Evolutionary conservation across 2,329 filamentous ascomycete species (phyloP).

Genomic region (Fusarium sp.): DNA sequence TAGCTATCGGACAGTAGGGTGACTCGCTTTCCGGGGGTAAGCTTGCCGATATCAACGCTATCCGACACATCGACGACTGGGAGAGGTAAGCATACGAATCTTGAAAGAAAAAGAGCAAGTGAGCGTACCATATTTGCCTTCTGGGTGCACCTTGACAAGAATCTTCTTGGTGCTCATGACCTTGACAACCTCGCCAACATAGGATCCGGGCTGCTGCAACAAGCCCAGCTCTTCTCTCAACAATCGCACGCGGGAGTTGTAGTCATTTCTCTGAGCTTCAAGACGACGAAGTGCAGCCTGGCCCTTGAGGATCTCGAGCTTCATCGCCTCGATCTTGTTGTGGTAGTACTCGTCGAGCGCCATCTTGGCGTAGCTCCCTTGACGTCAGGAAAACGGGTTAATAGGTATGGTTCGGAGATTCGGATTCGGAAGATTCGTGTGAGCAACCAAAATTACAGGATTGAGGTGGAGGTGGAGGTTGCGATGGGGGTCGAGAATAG

Average conservation of each 20-base stretch:
- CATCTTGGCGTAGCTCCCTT: constrained; percentile 69
- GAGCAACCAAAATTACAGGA: constrained; percentile 7
- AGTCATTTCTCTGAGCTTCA: constrained; percentile 98
- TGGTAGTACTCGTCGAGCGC: constrained; percentile 99
- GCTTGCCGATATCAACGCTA: constrained; percentile 91
- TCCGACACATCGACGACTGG: constrained; percentile 95
- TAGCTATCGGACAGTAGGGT: constrained; percentile 97
- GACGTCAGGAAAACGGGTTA: constrained; percentile 22
- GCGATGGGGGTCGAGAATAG: constrained; percentile 30
- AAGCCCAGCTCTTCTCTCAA: constrained; percentile 94
- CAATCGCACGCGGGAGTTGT: constrained; percentile 96
- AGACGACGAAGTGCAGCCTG: constrained; percentile 94
- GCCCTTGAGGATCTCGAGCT: constrained; percentile 99
- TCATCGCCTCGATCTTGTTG: constrained; percentile 99
- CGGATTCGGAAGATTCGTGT: background rate
- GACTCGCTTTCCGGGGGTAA: constrained; percentile 96
- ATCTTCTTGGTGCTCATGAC: constrained; percentile 99
- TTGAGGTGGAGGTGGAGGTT: constrained; percentile 11
- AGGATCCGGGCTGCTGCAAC: constrained; percentile 95
- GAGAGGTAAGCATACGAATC: background rate
- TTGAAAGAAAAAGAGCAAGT: background rate
- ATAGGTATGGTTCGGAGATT: constrained; percentile 8
- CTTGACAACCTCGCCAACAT: constrained; percentile 99
- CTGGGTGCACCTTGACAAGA: constrained; percentile 97
- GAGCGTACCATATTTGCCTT: constrained; percentile 95